Evolutionary conservation across 1,284 basidiomycete genomes (phyloP).

Genomic region (Trametes pubescens): DNA sequence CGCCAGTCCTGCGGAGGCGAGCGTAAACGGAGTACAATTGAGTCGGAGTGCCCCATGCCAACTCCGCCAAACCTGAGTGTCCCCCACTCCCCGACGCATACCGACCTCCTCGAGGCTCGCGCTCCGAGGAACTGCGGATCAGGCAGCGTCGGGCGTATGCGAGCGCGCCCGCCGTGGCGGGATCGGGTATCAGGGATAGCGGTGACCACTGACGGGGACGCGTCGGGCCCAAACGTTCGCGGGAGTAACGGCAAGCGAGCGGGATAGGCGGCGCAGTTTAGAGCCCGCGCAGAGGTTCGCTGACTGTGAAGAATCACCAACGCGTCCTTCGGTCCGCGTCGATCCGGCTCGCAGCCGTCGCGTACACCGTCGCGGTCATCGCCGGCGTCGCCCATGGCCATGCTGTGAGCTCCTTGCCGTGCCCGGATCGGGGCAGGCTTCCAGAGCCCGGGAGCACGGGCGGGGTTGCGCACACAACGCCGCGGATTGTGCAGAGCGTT

Average conservation of each 20-base stretch:
- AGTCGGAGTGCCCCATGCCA: neutral
- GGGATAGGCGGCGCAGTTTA: conserved; percentile 23
- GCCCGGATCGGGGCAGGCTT: neutral
- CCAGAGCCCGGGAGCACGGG: neutral
- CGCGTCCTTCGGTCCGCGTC: conserved; percentile 11
- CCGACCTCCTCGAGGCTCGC: neutral
- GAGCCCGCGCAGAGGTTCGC: conserved; percentile 20
- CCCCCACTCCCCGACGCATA: neutral
- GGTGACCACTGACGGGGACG: neutral
- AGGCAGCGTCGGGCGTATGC: neutral
- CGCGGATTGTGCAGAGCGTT: neutral
- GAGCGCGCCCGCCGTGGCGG: conserved; percentile 12
- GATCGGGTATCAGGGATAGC: conserved; percentile 16
- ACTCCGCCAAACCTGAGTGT: neutral
- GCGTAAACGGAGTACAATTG: neutral
- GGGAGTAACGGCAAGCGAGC: conserved; percentile 19
- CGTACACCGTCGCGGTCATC: conserved; percentile 9
- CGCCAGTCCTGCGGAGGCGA: neutral
- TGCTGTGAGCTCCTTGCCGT: no score
- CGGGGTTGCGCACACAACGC: no score
- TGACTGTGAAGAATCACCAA: conserved; percentile 19
- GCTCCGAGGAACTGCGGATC: conserved; percentile 3
- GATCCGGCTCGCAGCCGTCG: conserved; percentile 16
- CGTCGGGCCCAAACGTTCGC: conserved; percentile 15
- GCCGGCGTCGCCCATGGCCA: conserved; percentile 1